These are phyloP conservation scores for Xylaria cubensis DNA, from an alignment of 495 filamentous ascomycete genomes.

Conservation along the genomic window DNA sequence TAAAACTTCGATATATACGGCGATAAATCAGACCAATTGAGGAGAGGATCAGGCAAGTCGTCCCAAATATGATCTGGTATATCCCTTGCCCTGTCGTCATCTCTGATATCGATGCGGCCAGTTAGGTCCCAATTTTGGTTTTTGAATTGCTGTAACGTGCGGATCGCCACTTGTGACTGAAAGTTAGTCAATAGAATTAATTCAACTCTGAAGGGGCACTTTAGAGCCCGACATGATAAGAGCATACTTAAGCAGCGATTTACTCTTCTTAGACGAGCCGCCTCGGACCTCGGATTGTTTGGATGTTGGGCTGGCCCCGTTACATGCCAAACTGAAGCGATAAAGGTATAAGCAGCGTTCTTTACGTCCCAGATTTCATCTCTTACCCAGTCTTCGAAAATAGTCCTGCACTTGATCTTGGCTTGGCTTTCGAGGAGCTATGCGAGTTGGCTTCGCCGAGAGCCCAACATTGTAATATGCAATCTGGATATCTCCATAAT, in stretches of 20 bases:
- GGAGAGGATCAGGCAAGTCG: neutral
- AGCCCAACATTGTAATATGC: conserved; percentile 3
- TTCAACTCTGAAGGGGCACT: neutral
- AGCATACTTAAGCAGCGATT: conserved; percentile 7
- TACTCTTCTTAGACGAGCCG: neutral
- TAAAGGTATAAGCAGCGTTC: neutral
- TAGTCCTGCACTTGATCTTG: neutral
- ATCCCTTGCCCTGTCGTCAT: neutral
- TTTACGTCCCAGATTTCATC: too few species aligned
- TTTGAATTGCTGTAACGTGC: neutral
- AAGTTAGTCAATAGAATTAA: neutral
- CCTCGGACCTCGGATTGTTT: neutral
- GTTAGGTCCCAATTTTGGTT: neutral
- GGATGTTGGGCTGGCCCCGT: neutral
- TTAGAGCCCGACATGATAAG: neutral
- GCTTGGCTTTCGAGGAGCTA: neutral
- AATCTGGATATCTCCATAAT: neutral
- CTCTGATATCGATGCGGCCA: neutral
- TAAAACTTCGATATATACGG: neutral
- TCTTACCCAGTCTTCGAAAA: neutral
- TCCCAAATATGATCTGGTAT: neutral
- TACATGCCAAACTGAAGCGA: neutral
- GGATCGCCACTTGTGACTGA: neutral
- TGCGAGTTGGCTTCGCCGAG: neutral
- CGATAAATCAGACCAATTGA: neutral